Base-by-base conservation (phyloP, 805 yeast genomes). In the Saccharomycopsis selenospora region DNA sequence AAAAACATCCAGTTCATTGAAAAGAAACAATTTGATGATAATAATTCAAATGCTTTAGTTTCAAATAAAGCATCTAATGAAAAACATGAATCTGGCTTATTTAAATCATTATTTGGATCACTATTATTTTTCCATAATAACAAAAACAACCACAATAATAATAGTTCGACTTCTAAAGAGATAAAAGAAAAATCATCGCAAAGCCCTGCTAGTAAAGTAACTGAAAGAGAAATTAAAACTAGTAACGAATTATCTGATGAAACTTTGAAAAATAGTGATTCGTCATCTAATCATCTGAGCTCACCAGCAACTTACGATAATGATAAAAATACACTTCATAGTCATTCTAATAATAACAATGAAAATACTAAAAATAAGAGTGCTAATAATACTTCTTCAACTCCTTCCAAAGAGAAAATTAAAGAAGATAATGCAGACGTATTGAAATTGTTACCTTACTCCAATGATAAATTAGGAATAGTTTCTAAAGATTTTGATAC, bases 391-490 rank as follows among this genome's bases (percentile, higher is more conserved):
- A 11, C 29, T 27, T 7, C 11, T 8, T 7, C 11, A 27, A 27
- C 29, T 27, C 29, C 11, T 7, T 11, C 11, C 11, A 27, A 8
- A 27, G 29, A 36, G 13, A 6, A 10, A 7, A 11, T 13, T 7
- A 6, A 36, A 13, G 20, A 36, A 36, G 7, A 10, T 22, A 22
- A 11, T 20, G 40, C 18, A 2, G 36, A 26, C 22, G 27, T 44
- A 4, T 23, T 50, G 6, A 44, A 44, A 24, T 45, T 47, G 14
- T 29, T 50, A 26, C 54, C 54, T 4, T 50, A 50, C 36, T 40
- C 51, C 3, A 27, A 38, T 42, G 48, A 44, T 4, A 38, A 50
- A 26, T 43, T 50, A 13, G 54, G 54, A 10, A 27, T 46, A 23
- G 18, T 47, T 2, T 43, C 38, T 24, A 46, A 46, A 14, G 48